Percentiles rank a stretch among this genome's conserved stretches.
Evolutionary conservation across 2,329 filamentous ascomycete genomes (phyloP).

Genomic region (Septoria petroselini): DNA sequence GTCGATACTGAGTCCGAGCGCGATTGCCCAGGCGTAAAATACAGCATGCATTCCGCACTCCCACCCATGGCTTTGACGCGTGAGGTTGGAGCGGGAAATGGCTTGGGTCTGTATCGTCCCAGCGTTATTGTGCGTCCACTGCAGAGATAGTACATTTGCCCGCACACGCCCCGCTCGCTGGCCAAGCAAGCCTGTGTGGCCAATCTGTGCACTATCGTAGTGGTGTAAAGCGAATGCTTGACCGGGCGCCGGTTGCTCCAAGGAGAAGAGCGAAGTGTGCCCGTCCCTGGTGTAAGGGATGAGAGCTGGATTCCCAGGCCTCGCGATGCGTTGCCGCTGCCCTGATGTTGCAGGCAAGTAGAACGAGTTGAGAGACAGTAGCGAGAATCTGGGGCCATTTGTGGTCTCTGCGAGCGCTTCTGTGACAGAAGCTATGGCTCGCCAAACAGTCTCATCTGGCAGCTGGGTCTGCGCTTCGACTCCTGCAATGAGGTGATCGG

Average conservation of each 20-base stretch:
- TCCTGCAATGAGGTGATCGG: neutral
- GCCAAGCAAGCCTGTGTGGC: neutral
- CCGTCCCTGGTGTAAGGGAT: constrained; percentile 5
- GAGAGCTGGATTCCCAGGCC: neutral
- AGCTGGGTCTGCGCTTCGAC: neutral
- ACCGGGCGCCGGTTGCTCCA: neutral
- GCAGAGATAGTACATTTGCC: too few relatives aligned
- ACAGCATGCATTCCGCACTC: too few relatives aligned
- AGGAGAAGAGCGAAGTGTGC: constrained; percentile 1
- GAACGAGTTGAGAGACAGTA: neutral
- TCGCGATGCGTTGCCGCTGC: neutral
- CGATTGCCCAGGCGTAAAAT: too few relatives aligned
- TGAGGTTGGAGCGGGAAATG: too few relatives aligned
- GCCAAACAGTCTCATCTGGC: neutral
- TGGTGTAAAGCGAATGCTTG: constrained; percentile 4
- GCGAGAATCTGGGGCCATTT: neutral
- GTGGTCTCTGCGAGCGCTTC: constrained; percentile 1
- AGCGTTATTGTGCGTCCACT: too few relatives aligned
- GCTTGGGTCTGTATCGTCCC: too few relatives aligned
- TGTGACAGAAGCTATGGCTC: constrained; percentile 8
- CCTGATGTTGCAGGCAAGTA: neutral
- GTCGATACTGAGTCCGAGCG: too few relatives aligned
- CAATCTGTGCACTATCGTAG: constrained; percentile 1
- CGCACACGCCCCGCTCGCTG: too few relatives aligned
- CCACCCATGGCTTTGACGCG: too few relatives aligned